phyloP scores from a whole-genome alignment of 345 rosid species.

The Lagerstroemia speciosa region DNA sequence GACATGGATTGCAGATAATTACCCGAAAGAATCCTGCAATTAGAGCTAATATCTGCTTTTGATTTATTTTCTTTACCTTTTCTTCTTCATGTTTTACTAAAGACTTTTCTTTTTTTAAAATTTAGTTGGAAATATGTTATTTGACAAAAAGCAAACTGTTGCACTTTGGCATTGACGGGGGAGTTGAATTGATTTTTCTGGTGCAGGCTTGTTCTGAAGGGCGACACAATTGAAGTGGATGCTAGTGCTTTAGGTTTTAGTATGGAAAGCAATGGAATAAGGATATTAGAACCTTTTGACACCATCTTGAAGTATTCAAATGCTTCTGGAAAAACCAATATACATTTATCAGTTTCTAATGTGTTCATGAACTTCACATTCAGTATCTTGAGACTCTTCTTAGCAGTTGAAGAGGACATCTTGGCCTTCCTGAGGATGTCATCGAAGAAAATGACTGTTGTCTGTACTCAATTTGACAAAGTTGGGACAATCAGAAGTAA shows the following conservation, averaged over 20 bases:
- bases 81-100: background rate
- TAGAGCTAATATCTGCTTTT: background rate
- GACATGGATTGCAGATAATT: background rate
- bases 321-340: constrained; percentile 83
- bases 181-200: background rate
- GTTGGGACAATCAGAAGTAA: constrained; percentile 74
- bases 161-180: background rate
- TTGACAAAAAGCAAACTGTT: background rate
- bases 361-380: constrained; percentile 91
- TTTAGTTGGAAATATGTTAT: background rate
- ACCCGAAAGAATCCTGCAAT: background rate
- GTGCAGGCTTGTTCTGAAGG: constrained; percentile 66
- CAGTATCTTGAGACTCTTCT: constrained; percentile 83
- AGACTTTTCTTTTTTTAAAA: background rate
- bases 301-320: constrained; percentile 64
- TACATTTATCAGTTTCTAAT: constrained; percentile 67
- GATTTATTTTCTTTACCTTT: background rate
- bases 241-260: constrained; percentile 75
- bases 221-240: constrained; percentile 66
- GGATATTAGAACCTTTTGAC: constrained; percentile 94
- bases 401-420: constrained; percentile 92
- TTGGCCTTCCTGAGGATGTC: constrained; percentile 79
- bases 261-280: constrained; percentile 95
- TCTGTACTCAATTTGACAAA: constrained; percentile 89
- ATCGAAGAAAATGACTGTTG: constrained; percentile 70